Conservation (phyloP, 441 rosid species). For the Brassica balearica region DNA sequence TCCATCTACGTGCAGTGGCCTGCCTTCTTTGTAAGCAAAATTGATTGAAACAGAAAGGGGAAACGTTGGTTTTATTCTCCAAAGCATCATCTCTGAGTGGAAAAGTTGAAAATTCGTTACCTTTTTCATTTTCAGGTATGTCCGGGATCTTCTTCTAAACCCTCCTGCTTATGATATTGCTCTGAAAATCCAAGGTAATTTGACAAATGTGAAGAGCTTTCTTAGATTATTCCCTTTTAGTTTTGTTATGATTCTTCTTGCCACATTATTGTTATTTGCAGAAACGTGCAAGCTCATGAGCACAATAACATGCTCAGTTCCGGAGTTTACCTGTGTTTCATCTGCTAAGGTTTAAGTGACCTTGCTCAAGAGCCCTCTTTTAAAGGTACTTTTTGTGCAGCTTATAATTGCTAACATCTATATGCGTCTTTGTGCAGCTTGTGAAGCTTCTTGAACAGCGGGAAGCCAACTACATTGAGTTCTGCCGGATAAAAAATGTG, state of each 20-base stretch:
- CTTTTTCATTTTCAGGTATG: constrained; percentile 61
- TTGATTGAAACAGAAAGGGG: constrained; percentile 1
- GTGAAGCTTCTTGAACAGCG: constrained; percentile 73
- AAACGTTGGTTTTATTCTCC: constrained; percentile 1
- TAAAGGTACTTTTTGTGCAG: background rate
- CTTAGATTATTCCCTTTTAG: constrained; percentile 18
- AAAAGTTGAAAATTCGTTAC: background rate
- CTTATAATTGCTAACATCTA: constrained; percentile 26
- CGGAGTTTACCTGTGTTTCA: constrained; percentile 89
- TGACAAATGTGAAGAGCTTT: constrained; percentile 8
- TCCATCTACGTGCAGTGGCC: constrained; percentile 84
- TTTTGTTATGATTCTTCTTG: constrained; percentile 23
- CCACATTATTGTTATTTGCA: constrained; percentile 51
- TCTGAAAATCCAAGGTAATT: constrained; percentile 83
- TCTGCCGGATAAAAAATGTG: constrained; percentile 85
- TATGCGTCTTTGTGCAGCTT: constrained; percentile 54
- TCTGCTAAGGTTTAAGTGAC: constrained; percentile 78
- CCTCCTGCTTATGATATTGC: constrained; percentile 97
- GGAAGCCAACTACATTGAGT: constrained; percentile 96
- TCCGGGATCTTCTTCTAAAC: constrained; percentile 94
- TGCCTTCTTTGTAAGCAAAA: constrained; percentile 76
- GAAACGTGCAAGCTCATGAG: constrained; percentile 92
- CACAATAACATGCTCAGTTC: constrained; percentile 79
- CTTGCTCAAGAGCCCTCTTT: background rate
- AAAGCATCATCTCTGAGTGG: constrained; percentile 9